These are phyloP conservation scores for Fistulinella prunicolor DNA, from an alignment of 768 basidiomycete genomes.

Conservation along the genomic window DNA sequence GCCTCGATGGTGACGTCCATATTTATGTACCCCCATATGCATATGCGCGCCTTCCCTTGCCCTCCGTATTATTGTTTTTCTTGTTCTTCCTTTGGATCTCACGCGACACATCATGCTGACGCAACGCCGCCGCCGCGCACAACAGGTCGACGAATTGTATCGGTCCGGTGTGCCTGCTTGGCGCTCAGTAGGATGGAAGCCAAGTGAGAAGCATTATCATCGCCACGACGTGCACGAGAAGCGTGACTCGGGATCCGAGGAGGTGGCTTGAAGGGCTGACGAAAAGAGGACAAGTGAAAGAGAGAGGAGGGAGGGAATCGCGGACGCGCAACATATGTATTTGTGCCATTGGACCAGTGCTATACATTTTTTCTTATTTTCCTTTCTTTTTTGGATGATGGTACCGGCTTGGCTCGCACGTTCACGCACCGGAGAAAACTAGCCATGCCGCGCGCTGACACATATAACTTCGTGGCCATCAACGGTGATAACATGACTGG, in stretches of 20 bases:
- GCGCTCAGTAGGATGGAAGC: constrained; percentile 59
- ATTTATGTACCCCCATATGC: no score
- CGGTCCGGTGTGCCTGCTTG: constrained; percentile 65
- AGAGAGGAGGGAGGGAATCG: neutral
- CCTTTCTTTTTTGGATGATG: neutral
- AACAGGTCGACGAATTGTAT: constrained; percentile 71
- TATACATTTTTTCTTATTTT: no score
- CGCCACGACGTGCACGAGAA: constrained; percentile 22
- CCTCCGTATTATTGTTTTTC: neutral
- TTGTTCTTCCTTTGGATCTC: neutral
- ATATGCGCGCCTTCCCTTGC: neutral
- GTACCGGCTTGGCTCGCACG: neutral
- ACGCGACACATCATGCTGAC: neutral
- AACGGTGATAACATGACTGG: neutral
- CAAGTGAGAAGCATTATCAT: constrained; percentile 40
- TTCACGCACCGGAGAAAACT: neutral
- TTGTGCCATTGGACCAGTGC: neutral
- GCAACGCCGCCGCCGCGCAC: neutral
- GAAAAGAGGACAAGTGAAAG: neutral
- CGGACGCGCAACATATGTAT: no score
- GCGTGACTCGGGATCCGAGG: constrained; percentile 20
- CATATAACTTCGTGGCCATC: neutral
- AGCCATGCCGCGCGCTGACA: no score
- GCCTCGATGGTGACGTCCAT: no score
- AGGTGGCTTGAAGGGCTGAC: constrained; percentile 1